Conservation (phyloP, 805 yeast species). For the Kodamaea leandrae region DNA sequence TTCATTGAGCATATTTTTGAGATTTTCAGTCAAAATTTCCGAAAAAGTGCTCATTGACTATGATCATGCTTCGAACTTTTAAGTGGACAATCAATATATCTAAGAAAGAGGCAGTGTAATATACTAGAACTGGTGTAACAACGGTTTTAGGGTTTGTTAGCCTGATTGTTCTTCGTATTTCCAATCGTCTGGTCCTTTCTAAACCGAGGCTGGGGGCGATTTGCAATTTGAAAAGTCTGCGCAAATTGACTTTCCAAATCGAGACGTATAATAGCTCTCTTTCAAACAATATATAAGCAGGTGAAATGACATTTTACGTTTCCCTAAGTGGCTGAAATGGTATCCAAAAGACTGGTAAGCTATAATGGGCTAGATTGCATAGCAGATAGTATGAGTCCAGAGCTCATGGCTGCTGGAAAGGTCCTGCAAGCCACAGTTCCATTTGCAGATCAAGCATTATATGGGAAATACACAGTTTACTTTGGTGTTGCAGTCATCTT, state of each 20-base stretch:
- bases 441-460: slow-evolving; percentile 26
- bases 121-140: too few species aligned
- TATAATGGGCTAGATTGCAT: slow-evolving; percentile 41
- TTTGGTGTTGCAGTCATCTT: slow-evolving; percentile 38
- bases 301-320: background rate
- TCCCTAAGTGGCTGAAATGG: slow-evolving; percentile 2
- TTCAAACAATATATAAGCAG: slow-evolving; percentile 1
- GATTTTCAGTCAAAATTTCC: too few species aligned
- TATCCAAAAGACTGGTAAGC: slow-evolving; percentile 12
- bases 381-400: slow-evolving; percentile 25
- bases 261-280: slow-evolving; percentile 1
- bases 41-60: too few species aligned
- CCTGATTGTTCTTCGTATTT: too few species aligned
- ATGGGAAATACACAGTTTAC: slow-evolving; percentile 40
- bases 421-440: slow-evolving; percentile 32
- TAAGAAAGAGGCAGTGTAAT: too few species aligned
- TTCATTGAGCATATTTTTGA: too few species aligned
- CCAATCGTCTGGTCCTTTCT: too few species aligned
- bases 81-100: too few species aligned
- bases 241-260: slow-evolving; percentile 1
- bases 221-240: background rate
- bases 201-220: too few species aligned
- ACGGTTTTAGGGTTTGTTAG: too few species aligned
- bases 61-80: too few species aligned
- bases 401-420: slow-evolving; percentile 18